Evolutionary conservation across 176 grass and related monocot genomes (phyloP).

Genomic region (Areca catechu): DNA sequence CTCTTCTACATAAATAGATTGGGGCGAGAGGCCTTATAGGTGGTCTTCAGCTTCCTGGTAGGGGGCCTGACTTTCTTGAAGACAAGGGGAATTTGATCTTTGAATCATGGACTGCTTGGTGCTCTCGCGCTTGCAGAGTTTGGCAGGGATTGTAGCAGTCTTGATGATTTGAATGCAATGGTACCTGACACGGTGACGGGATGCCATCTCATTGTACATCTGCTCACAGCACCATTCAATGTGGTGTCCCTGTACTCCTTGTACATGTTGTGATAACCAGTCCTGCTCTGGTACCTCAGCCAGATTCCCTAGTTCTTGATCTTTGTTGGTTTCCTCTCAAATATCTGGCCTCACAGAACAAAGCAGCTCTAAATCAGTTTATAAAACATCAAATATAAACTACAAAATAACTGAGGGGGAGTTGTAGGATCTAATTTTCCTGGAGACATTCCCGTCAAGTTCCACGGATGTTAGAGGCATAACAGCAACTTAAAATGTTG

Average conservation of each 20-base stretch:
- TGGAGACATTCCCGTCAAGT: too few relatives aligned
- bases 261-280: slow-evolving; percentile 14
- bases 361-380: too few relatives aligned
- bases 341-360: neutral
- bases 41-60: slow-evolving; percentile 7
- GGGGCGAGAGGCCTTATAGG: slow-evolving; percentile 4
- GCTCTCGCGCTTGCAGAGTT: slow-evolving; percentile 8
- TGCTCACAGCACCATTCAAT: slow-evolving; percentile 10
- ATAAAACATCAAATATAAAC: too few relatives aligned
- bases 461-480: too few relatives aligned
- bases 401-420: too few relatives aligned
- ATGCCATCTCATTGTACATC: slow-evolving; percentile 10
- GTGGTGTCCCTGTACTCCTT: slow-evolving; percentile 8
- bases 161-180: slow-evolving; percentile 11
- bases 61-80: slow-evolving; percentile 7
- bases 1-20: slow-evolving; percentile 7
- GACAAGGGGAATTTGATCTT: slow-evolving; percentile 5
- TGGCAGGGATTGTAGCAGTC: slow-evolving; percentile 1
- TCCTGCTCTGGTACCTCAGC: slow-evolving; percentile 7
- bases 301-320: slow-evolving; percentile 9
- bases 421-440: too few relatives aligned
- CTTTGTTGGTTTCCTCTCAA: slow-evolving; percentile 13
- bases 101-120: slow-evolving; percentile 9
- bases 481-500: too few relatives aligned
- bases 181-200: slow-evolving; percentile 2